These are phyloP conservation scores for Phytomonas francai DNA, from an alignment of 208 protist species.

Conservation along the genomic window DNA sequence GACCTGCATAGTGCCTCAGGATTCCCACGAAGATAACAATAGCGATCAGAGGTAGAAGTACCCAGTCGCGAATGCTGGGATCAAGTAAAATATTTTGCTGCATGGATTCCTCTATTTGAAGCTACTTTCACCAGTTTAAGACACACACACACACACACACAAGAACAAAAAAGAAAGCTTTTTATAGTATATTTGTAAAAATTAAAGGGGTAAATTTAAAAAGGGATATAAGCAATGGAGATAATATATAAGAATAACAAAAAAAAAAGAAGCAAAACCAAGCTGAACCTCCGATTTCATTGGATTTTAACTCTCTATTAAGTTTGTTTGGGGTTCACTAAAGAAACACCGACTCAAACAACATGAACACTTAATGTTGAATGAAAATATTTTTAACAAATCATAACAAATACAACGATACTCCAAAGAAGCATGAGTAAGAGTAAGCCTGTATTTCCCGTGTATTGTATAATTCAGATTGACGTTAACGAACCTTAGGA, in stretches of 20 bases:
- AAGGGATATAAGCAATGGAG: conserved; percentile 11
- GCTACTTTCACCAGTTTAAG: background rate
- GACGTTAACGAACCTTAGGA: conserved; percentile 23
- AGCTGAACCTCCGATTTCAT: background rate
- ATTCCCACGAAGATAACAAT: conserved; percentile 91
- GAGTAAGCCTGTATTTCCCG: background rate
- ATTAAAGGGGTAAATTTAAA: conserved; percentile 17
- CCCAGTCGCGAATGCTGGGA: conserved; percentile 92
- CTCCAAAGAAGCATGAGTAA: background rate
- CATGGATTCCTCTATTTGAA: background rate
- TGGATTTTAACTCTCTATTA: background rate
- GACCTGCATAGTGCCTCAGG: conserved; percentile 80
- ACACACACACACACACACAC: conserved; percentile 2
- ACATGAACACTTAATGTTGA: conserved; percentile 2
- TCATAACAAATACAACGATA: background rate
- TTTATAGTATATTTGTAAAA: conserved; percentile 3
- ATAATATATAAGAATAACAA: background rate
- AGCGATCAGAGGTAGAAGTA: conserved; percentile 91
- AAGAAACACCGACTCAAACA: conserved; percentile 1
- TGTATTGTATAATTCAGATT: conserved; percentile 1
- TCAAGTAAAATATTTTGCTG: conserved; percentile 88
- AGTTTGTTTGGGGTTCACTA: background rate
- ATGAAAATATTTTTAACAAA: conserved; percentile 3
- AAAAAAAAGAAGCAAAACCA: conserved; percentile 2
- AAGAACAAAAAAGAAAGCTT: conserved; percentile 3